Evolutionary conservation across 345 rosid genomes (phyloP).

Genomic region (Stellera chamaejasme): DNA sequence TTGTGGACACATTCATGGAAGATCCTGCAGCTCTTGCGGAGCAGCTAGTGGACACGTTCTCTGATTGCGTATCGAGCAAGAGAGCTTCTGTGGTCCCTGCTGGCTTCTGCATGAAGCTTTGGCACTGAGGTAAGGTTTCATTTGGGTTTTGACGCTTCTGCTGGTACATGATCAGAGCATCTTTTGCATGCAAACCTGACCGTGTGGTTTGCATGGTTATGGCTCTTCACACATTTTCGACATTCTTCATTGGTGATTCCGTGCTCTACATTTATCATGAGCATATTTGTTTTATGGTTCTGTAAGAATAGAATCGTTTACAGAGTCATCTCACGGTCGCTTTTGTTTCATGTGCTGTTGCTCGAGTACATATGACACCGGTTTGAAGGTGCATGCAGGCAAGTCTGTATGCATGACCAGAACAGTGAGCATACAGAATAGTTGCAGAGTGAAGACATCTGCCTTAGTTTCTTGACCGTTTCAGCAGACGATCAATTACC

Average conservation of each 20-base stretch:
- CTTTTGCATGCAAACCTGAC: constrained; percentile 8
- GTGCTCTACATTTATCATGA: constrained; percentile 18
- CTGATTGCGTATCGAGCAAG: constrained; percentile 57
- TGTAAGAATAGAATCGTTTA: constrained; percentile 16
- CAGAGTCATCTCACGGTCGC: too few relatives aligned
- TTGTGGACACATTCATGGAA: constrained; percentile 55
- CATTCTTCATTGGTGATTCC: constrained; percentile 21
- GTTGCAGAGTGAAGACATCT: too few relatives aligned
- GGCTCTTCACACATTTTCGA: constrained; percentile 27
- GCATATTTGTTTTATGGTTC: constrained; percentile 23
- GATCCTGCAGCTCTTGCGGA: constrained; percentile 82
- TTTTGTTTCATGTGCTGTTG: too few relatives aligned
- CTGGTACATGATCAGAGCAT: constrained; percentile 6
- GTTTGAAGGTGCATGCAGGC: too few relatives aligned
- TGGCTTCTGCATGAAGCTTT: constrained; percentile 87
- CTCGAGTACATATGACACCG: too few relatives aligned
- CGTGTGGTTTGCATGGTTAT: constrained; percentile 21
- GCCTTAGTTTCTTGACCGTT: too few relatives aligned
- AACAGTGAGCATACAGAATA: too few relatives aligned
- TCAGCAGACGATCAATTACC: too few relatives aligned
- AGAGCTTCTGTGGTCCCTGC: constrained; percentile 47
- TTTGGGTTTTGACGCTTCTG: not conserved
- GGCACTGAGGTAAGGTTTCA: constrained; percentile 42
- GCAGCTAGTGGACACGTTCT: constrained; percentile 87
- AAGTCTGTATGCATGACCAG: too few relatives aligned